Percentiles rank a stretch among this genome's conserved stretches.
phyloP scores from a whole-genome alignment of 1,284 basidiomycete genomes.

The Heterobasidion parviporum region DNA sequence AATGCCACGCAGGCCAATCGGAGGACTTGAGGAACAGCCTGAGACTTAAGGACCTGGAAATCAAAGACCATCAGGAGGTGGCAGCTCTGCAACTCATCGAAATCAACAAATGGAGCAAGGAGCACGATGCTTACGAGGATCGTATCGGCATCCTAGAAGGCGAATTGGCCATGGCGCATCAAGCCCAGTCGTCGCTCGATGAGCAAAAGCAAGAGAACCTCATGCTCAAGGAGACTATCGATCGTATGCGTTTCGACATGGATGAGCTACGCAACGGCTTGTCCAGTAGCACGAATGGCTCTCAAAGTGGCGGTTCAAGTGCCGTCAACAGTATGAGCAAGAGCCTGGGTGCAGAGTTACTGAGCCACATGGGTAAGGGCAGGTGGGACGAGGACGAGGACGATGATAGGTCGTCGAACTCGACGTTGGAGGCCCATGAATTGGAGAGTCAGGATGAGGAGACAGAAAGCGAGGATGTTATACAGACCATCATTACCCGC shows the following conservation, averaged over 20 bases:
- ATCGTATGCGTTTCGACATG: slow-evolving; percentile 83
- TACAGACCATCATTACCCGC: slow-evolving; percentile 76
- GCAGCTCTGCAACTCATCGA: slow-evolving; percentile 55
- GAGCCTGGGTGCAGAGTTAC: slow-evolving; percentile 76
- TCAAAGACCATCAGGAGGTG: slow-evolving; percentile 55
- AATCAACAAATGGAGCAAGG: slow-evolving; percentile 47
- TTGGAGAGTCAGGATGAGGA: slow-evolving; percentile 39
- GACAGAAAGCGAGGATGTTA: slow-evolving; percentile 64
- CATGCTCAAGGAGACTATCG: slow-evolving; percentile 87
- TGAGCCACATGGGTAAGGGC: slow-evolving; percentile 50
- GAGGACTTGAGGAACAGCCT: slow-evolving; percentile 72
- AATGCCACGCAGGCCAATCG: slow-evolving; percentile 44
- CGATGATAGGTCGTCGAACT: slow-evolving; percentile 16
- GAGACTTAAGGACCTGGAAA: slow-evolving; percentile 63
- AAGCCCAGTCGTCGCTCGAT: slow-evolving; percentile 66
- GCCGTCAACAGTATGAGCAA: slow-evolving; percentile 61
- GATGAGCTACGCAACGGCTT: slow-evolving; percentile 86
- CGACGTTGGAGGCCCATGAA: slow-evolving; percentile 24
- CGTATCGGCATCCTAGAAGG: slow-evolving; percentile 55
- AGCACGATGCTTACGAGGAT: slow-evolving; percentile 63
- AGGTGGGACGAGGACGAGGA: slow-evolving; percentile 39
- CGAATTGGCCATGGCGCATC: slow-evolving; percentile 60
- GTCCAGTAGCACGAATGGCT: slow-evolving; percentile 39
- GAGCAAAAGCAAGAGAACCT: slow-evolving; percentile 90
- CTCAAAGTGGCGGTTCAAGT: slow-evolving; percentile 31